Base-by-base conservation (phyloP, 2,329 filamentous ascomycete genomes). In the Tricladium varicosporioides region DNA sequence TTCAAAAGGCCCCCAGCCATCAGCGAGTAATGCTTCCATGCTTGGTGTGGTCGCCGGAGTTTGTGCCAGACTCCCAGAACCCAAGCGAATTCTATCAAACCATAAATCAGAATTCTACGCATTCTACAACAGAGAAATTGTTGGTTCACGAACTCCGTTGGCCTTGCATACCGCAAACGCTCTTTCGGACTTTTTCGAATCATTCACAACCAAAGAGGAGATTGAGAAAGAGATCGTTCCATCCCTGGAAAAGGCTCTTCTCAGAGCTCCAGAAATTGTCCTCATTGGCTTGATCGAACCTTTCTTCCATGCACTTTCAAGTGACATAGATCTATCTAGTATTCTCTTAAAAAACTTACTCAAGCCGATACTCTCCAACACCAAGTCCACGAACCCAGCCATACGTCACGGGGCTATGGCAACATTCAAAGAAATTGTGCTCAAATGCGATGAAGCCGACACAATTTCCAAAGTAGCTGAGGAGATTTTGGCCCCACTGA, bases 1-100 rank as follows among this genome's bases (percentile, higher is more conserved):
- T 2, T 75, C 82, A 32, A 96, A 95, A 72, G 77, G 80, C 16
- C 62, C 81, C 1, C 78, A 85, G 46, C 77, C 88, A 1, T 80
- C 81, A 2, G 80, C 87, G 53, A 89, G 81, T 66, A 88, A 96
- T 76, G 84, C 90, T 11, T 77, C 89, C 9, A 81, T 95, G 59
- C 80, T 99, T 1, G 94, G 94, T 15, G 84, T 95, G 50, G 82
- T 99, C 63, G 91, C 92, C 46, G 93, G 92, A 5, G 92, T 97
- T 8, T 91, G 88, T 69, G 84, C 87, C 43, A 87, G 92, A 53
- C 81, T 92, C 53, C 75, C 82, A 2, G 74, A 81, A 59, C 79
- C 85, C 49, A 88, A 85, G 67, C 74, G 82, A 5, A 72, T 85
- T 31, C 71, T 97, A 49, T 80, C 85, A 56, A 74, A 76, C 46